Evolutionary conservation across 2,329 filamentous ascomycete genomes (phyloP), one percentile per base, ranked within the genome.

Genomic region (Fusarium liriodendri): DNA sequence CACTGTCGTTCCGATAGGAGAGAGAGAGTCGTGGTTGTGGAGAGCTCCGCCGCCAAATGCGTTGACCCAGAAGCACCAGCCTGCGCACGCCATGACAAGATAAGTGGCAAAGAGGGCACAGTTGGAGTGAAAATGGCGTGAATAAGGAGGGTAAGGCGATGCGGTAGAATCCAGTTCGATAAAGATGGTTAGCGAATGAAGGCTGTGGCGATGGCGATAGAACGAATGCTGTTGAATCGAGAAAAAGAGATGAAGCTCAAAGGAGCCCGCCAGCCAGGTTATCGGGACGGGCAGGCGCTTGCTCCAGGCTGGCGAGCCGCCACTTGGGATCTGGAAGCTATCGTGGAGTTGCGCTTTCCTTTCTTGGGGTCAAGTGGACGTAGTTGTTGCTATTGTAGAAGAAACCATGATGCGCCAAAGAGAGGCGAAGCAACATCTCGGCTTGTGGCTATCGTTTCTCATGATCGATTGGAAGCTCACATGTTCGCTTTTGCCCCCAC

Each of bases 71-170:
- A 80, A 79, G 69, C 80, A 82, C 10, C 35, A 38, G 29, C 78
- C 76, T 27, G 29, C 67, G 61, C 81, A 82, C 20, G 37, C 40
- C 73, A 76, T 79, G 40, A n/a, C 20, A 37, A 52, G 35, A 58
- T 27, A 32, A n/a, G n/a, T 52, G 35, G 13, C 52, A 66, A 60
- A n/a, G 54, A 27, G 11, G 45, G 55, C 16, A 50, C 16, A 35
- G n/a, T 4, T 38, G 38, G 55, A 22, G 8, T 38, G 45, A 16
- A n/a, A 64, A 11, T n/a, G 35, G 29, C 18, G 25, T 32, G 18
- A 35, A 38, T 54, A 20, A 45, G 13, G 22, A 68, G 25, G 25
- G 32, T 8, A 45, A 27, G 35, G 62, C 61, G 47, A 18, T 5
- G 42, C 37, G 54, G 66, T 67, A 47, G 54, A 20, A 35, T 22